Percentiles rank a stretch among this genome's conserved stretches.
Conservation (phyloP, 2,329 filamentous ascomycete species). For the Periconia sp. region DNA sequence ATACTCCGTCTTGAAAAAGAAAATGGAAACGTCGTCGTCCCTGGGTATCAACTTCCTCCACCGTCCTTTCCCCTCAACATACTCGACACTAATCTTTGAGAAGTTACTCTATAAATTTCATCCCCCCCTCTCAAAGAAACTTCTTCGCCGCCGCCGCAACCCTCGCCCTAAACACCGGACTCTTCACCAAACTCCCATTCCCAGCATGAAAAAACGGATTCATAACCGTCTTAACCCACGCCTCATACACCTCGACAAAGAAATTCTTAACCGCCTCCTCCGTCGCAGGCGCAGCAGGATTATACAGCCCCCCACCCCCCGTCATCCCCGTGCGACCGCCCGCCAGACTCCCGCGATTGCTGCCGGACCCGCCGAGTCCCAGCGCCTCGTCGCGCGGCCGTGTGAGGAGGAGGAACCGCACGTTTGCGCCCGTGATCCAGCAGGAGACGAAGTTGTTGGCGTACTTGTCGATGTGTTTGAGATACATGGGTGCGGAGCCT, state of each 20-base stretch:
- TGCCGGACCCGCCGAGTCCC: conserved; percentile 18
- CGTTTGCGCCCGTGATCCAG: conserved; percentile 89
- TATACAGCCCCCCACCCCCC: conserved; percentile 55
- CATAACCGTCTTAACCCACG: conserved; percentile 96
- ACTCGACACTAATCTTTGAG: too few relatives aligned
- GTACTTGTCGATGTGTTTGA: conserved; percentile 96
- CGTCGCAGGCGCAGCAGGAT: conserved; percentile 84
- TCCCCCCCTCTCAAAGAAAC: conserved; percentile 64
- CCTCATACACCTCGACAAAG: conserved; percentile 93
- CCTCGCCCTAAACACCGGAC: conserved; percentile 79
- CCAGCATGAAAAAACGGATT: conserved; percentile 91
- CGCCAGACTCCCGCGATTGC: conserved; percentile 33
- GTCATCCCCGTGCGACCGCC: conserved; percentile 31
- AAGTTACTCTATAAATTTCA: too few relatives aligned
- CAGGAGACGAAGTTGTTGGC: conserved; percentile 94
- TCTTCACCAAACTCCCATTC: conserved; percentile 80
- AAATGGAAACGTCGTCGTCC: too few relatives aligned
- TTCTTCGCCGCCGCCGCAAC: conserved; percentile 90
- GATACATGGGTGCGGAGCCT: conserved; percentile 64
- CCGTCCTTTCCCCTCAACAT: too few relatives aligned
- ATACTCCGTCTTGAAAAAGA: too few relatives aligned
- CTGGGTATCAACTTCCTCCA: too few relatives aligned
- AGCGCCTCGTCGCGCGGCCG: conserved; percentile 61
- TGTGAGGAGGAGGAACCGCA: conserved; percentile 92
- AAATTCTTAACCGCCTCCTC: conserved; percentile 96